Evolutionary conservation across 257 asterid genomes (phyloP).

Genomic region (Ophiorrhiza pumila): DNA sequence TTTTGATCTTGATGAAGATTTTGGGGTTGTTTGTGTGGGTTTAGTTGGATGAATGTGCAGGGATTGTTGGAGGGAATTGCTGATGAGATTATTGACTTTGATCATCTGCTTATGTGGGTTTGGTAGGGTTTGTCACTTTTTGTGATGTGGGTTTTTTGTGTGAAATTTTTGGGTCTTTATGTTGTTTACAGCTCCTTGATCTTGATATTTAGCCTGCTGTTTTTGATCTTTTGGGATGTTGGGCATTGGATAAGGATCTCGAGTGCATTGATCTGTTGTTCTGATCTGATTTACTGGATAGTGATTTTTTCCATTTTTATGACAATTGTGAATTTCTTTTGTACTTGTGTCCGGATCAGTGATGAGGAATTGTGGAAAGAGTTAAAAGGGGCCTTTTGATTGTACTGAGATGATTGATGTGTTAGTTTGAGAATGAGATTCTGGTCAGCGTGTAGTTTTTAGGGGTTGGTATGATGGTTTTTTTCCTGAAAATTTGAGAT

Average conservation of each 20-base stretch:
- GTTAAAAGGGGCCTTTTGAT: not conserved
- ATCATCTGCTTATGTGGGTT: not conserved
- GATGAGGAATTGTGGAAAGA: not conserved
- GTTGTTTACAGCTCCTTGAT: not conserved
- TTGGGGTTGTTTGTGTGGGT: not conserved
- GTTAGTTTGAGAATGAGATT: not conserved
- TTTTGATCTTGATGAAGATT: conserved; percentile 7
- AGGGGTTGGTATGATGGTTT: not conserved
- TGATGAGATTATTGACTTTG: not conserved
- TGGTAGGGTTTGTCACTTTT: not conserved
- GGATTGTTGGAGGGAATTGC: not conserved
- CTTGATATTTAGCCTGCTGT: not conserved
- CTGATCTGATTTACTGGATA: not conserved
- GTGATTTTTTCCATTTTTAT: not conserved
- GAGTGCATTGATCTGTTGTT: not conserved
- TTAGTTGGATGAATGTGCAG: not conserved
- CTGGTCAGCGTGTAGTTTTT: not conserved
- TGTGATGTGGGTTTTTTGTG: not conserved
- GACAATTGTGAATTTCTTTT: not conserved
- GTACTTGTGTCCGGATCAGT: not conserved
- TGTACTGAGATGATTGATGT: not conserved
- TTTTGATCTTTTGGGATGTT: not conserved
- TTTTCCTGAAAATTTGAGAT: not conserved
- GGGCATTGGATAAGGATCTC: not conserved
- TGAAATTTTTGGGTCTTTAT: not conserved